Evolutionary conservation across 176 grass and related monocot genomes (phyloP).

Genomic region (Olyra latifolia): DNA sequence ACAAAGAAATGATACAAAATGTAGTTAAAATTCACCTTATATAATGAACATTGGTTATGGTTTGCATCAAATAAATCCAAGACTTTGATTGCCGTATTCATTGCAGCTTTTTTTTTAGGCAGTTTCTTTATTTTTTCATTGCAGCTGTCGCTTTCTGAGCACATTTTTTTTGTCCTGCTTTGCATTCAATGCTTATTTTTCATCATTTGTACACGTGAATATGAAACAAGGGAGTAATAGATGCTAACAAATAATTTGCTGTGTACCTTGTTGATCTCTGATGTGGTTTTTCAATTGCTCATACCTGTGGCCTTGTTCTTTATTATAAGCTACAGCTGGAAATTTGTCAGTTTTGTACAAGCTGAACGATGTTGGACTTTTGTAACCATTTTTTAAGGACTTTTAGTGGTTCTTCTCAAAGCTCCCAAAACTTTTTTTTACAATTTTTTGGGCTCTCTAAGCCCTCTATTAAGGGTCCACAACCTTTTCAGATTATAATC

Average conservation of each 20-base stretch:
- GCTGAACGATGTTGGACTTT: too few relatives aligned
- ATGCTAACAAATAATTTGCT: background rate
- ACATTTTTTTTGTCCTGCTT: background rate
- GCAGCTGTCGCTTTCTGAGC: background rate
- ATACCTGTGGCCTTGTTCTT: too few relatives aligned
- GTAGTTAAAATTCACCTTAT: background rate
- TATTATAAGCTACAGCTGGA: too few relatives aligned
- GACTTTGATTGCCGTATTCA: background rate
- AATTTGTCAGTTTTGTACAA: too few relatives aligned
- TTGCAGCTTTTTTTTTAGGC: too few relatives aligned
- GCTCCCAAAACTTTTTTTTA: too few relatives aligned
- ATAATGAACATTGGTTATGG: background rate
- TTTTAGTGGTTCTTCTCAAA: too few relatives aligned
- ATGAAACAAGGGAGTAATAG: conserved; percentile 24
- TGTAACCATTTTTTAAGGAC: too few relatives aligned
- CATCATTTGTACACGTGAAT: background rate
- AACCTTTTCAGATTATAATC: too few relatives aligned
- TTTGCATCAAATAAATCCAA: background rate
- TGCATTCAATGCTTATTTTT: background rate
- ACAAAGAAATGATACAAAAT: background rate
- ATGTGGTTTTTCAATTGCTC: background rate
- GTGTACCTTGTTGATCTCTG: background rate
- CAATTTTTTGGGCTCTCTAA: too few relatives aligned
- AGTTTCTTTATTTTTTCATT: background rate
- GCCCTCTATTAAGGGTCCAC: too few relatives aligned